These are phyloP conservation scores for Cudoniella acicularis DNA, from an alignment of 495 filamentous ascomycete species.

Conservation along the genomic window DNA sequence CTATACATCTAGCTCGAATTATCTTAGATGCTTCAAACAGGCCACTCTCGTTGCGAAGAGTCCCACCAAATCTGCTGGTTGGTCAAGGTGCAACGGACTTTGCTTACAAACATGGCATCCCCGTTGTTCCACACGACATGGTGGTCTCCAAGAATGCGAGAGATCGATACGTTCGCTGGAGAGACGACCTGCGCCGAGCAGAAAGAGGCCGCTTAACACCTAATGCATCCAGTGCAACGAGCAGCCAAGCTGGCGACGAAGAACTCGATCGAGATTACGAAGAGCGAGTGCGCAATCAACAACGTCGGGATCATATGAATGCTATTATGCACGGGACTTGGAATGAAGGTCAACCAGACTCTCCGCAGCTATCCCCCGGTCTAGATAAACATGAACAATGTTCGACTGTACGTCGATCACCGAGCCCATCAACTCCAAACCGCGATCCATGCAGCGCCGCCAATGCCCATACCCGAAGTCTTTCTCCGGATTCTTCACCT, in stretches of 20 bases:
- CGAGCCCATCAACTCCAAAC: slow-evolving; percentile 3
- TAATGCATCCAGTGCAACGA: slow-evolving; percentile 7
- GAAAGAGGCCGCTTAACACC: slow-evolving; percentile 21
- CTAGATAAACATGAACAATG: slow-evolving; percentile 1
- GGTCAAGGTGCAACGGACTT: slow-evolving; percentile 81
- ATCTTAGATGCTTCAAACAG: slow-evolving; percentile 72
- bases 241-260: slow-evolving; percentile 12
- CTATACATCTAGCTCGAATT: slow-evolving; percentile 78
- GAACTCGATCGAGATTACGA: slow-evolving; percentile 21
- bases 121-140: slow-evolving; percentile 62
- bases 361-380: slow-evolving; percentile 30
- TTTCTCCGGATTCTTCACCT: slow-evolving; percentile 14
- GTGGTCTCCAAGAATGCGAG: slow-evolving; percentile 71
- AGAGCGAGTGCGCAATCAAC: slow-evolving; percentile 19
- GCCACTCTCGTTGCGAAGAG: slow-evolving; percentile 73
- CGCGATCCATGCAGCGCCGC: neutral
- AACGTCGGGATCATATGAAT: slow-evolving; percentile 41
- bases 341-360: slow-evolving; percentile 58
- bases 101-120: slow-evolving; percentile 71
- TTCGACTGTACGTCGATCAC: slow-evolving; percentile 8
- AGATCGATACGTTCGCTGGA: slow-evolving; percentile 75
- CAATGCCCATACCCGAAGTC: neutral
- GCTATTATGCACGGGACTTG: slow-evolving; percentile 53
- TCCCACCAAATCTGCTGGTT: slow-evolving; percentile 89
- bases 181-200: slow-evolving; percentile 62